Evolutionary conservation across 2,329 filamentous ascomycete genomes (phyloP).

Genomic region (Thielaviopsis euricoi): DNA sequence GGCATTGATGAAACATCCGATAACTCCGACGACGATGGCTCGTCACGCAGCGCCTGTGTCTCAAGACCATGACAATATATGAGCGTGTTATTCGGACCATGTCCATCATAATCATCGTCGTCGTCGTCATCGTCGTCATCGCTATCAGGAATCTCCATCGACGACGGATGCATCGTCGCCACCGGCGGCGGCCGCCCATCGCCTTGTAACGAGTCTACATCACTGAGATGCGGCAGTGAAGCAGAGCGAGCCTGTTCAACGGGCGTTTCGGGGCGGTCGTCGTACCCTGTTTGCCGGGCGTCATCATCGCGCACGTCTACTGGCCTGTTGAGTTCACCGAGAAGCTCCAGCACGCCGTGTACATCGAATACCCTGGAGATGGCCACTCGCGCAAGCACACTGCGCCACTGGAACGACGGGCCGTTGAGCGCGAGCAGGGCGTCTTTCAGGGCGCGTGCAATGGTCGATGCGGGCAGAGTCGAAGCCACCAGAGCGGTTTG

Average conservation of each 20-base stretch:
- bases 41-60: not conserved
- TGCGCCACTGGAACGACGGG: constrained; percentile 15
- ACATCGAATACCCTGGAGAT: constrained; percentile 42
- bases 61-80: no score
- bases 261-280: no score
- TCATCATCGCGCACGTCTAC: no score
- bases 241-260: no score
- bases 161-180: not conserved
- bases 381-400: constrained; percentile 31
- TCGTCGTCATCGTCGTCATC: constrained; percentile 5
- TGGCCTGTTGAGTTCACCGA: constrained; percentile 24
- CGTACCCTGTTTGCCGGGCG: no score
- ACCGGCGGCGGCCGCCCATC: not conserved
- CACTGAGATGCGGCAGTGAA: no score
- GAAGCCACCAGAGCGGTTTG: constrained; percentile 30
- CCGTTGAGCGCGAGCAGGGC: constrained; percentile 10
- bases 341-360: constrained; percentile 39
- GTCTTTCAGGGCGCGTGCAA: constrained; percentile 27
- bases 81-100: no score
- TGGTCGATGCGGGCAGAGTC: constrained; percentile 24
- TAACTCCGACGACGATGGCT: not conserved
- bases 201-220: not conserved
- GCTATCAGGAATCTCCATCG: constrained; percentile 10
- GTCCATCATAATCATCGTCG: not conserved
- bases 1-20: no score